Percentiles rank a stretch among this genome's conserved stretches.
These are phyloP conservation scores for Arthrinium puccinioides DNA, from an alignment of 2,329 filamentous ascomycete genomes.

Conservation along the genomic window DNA sequence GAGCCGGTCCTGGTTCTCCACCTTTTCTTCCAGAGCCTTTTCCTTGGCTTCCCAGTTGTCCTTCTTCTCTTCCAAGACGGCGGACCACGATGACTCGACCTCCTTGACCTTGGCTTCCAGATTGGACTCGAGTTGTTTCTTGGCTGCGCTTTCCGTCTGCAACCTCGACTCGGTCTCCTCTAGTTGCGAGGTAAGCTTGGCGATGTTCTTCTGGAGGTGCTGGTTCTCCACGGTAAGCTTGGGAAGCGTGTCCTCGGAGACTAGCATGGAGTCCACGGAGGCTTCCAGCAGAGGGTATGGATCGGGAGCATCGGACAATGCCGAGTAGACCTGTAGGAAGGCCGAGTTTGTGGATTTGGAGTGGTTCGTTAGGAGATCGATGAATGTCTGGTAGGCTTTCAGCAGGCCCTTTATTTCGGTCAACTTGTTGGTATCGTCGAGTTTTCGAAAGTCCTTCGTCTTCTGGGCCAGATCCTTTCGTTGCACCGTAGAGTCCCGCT, in stretches of 20 bases:
- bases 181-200: slow-evolving; percentile 68
- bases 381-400: slow-evolving; percentile 96
- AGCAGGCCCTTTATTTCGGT: slow-evolving; percentile 82
- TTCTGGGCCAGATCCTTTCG: slow-evolving; percentile 97
- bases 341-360: slow-evolving; percentile 90
- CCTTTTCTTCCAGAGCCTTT: slow-evolving; percentile 81
- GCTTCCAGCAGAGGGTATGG: slow-evolving; percentile 95
- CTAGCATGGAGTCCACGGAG: slow-evolving; percentile 86
- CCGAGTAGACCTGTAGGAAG: slow-evolving; percentile 88
- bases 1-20: slow-evolving; percentile 87
- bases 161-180: slow-evolving; percentile 76
- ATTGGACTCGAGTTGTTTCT: slow-evolving; percentile 68
- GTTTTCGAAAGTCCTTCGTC: slow-evolving; percentile 94
- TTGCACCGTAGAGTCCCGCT: slow-evolving; percentile 91
- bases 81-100: slow-evolving; percentile 82
- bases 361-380: slow-evolving; percentile 92
- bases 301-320: slow-evolving; percentile 90
- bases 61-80: slow-evolving; percentile 85
- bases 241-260: slow-evolving; percentile 87
- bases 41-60: slow-evolving; percentile 97
- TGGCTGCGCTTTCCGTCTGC: slow-evolving; percentile 66
- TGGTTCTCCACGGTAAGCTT: slow-evolving; percentile 85
- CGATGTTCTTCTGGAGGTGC: slow-evolving; percentile 73
- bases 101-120: slow-evolving; percentile 80
- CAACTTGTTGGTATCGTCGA: slow-evolving; percentile 79